Evolutionary conservation across 2,329 filamentous ascomycete genomes (phyloP).

Genomic region (Colletotrichum caudatum): DNA sequence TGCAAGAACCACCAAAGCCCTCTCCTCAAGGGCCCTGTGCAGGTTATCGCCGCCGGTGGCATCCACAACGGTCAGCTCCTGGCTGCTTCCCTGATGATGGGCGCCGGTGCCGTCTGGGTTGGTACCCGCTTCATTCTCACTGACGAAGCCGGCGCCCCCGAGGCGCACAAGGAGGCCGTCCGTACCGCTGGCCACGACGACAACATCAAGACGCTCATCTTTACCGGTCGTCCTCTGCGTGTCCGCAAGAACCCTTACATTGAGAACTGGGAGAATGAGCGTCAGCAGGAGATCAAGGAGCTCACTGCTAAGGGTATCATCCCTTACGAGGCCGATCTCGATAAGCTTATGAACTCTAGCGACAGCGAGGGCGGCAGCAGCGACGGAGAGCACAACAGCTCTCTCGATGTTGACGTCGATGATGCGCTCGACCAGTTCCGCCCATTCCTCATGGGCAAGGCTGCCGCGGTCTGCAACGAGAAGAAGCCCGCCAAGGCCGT

Average conservation of each 20-base stretch:
- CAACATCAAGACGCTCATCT: constrained; percentile 97
- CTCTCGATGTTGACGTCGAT: constrained; percentile 77
- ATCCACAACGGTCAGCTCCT: constrained; percentile 93
- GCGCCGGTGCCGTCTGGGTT: constrained; percentile 93
- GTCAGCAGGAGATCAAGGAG: constrained; percentile 89
- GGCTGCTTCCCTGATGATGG: constrained; percentile 91
- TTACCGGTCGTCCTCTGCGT: constrained; percentile 94
- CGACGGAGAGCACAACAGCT: constrained; percentile 69
- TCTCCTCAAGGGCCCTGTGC: constrained; percentile 86
- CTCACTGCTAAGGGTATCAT: constrained; percentile 90
- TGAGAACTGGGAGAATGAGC: constrained; percentile 94
- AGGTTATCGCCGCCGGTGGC: constrained; percentile 93
- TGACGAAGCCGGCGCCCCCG: constrained; percentile 93
- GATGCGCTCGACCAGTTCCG: constrained; percentile 92
- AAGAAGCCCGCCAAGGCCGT: constrained; percentile 91
- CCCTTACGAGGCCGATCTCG: constrained; percentile 93
- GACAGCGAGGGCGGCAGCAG: constrained; percentile 70
- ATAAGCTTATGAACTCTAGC: constrained; percentile 76
- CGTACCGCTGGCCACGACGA: constrained; percentile 93
- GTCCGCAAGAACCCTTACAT: constrained; percentile 97
- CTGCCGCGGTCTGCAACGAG: constrained; percentile 92
- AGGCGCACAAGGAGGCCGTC: constrained; percentile 95
- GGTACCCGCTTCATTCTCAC: constrained; percentile 95
- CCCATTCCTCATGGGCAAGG: constrained; percentile 97
- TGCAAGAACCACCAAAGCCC: constrained; percentile 84